Conservation (phyloP, 129 eudicot species). For the Flaveria linearis region DNA sequence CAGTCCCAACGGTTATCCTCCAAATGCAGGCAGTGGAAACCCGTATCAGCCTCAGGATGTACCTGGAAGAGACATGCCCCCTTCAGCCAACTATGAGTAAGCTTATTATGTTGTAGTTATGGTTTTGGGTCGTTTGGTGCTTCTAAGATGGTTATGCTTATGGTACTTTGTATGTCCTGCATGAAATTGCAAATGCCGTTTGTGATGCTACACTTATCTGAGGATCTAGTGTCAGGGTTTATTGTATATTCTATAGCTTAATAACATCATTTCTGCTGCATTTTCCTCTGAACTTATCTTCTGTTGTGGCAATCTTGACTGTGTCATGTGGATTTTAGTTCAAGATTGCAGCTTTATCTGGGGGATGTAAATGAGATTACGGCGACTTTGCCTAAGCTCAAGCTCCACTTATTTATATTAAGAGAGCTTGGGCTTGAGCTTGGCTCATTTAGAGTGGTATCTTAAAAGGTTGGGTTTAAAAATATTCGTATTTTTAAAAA, state of each 20-base stretch:
- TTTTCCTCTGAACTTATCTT: not conserved
- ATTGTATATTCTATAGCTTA: not conserved
- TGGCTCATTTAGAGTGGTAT: too few relatives aligned
- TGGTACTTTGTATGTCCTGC: not conserved
- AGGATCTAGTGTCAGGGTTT: not conserved
- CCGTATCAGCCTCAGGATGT: slow-evolving; percentile 55
- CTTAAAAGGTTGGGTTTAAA: too few relatives aligned
- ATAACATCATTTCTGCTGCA: not conserved
- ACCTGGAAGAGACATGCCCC: slow-evolving; percentile 68
- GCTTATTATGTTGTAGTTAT: not conserved
- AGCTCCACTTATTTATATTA: too few relatives aligned
- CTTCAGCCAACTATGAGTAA: slow-evolving; percentile 34
- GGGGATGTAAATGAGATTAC: too few relatives aligned
- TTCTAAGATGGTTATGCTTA: not conserved
- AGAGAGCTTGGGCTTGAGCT: too few relatives aligned
- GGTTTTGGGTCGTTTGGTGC: not conserved
- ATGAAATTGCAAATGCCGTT: not conserved
- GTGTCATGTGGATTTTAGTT: not conserved
- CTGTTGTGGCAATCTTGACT: not conserved
- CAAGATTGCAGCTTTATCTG: too few relatives aligned
- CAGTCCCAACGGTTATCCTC: slow-evolving; percentile 42
- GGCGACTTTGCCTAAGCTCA: too few relatives aligned
- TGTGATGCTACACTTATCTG: not conserved
- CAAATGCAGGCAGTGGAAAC: slow-evolving; percentile 51
- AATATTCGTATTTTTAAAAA: too few relatives aligned